phyloP scores from a whole-genome alignment of 441 rosid species.

The Hura crepitans region DNA sequence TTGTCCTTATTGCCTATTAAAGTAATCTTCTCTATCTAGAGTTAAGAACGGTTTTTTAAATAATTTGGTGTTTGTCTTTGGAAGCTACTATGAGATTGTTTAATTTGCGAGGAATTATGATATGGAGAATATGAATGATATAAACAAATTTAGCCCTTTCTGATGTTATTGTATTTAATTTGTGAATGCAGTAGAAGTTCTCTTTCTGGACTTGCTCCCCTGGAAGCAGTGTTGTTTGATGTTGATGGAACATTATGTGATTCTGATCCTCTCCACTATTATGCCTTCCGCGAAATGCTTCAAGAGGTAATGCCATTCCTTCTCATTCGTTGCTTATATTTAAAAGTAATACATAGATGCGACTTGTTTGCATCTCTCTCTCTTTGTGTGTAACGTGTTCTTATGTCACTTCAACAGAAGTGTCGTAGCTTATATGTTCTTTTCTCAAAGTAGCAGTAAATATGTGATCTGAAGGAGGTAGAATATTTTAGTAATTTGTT shows the following conservation, averaged over 20 bases:
- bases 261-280: slow-evolving; percentile 76
- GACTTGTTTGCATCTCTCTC: not conserved
- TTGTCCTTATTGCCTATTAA: not conserved
- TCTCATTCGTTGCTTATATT: not conserved
- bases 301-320: slow-evolving; percentile 48
- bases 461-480: not conserved
- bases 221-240: slow-evolving; percentile 79
- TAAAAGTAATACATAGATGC: not conserved
- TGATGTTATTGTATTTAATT: not conserved
- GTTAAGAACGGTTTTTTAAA: not conserved
- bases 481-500: not conserved
- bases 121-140: not conserved
- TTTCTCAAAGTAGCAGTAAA: not conserved
- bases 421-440: not conserved
- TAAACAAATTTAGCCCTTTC: too few species aligned
- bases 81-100: not conserved
- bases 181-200: slow-evolving; percentile 46
- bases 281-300: slow-evolving; percentile 60
- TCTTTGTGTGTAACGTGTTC: not conserved
- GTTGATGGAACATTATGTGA: slow-evolving; percentile 96
- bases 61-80: not conserved
- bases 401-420: not conserved
- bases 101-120: not conserved
- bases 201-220: slow-evolving; percentile 61
- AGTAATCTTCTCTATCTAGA: too few species aligned